Base-by-base conservation (phyloP, 2,329 filamentous ascomycete species). In the Zopfia rhizophila region DNA sequence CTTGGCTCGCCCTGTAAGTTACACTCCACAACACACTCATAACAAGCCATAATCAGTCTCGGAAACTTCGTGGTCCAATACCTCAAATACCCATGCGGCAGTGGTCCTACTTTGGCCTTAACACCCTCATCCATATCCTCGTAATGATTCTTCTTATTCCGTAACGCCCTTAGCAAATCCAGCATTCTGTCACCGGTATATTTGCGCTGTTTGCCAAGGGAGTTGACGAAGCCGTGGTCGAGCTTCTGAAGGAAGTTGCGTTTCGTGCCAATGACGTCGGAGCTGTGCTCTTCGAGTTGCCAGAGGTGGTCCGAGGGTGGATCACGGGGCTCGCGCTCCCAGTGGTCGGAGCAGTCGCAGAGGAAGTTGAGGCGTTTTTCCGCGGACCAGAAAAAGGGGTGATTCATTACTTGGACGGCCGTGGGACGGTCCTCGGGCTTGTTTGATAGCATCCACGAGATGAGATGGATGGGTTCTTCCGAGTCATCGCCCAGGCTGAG, bases 121-220 rank as follows among this genome's bases (percentile, higher is more conserved):
- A 96, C 82, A 36, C 84, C 76, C 11, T 92, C 89, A 5, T 89
- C 82, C 90, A 99, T 93, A 69, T 99, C 94, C 65, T 96, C 92
- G 69, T 97, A 99, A 68, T 99, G 94, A 55, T 97, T 96, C 62
- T 89, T 90, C 82, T 99, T 99, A 74, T 99, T 99, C 17, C 94
- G 82, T 44, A 99, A 77, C 1, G 93, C 94, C 2, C 94, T 83
- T 14, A 99, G 76, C 16, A 99, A 79, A 72, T 99, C 94, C 42
- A 99, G 75, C 66, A 99, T 82, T 33, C 85, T 83, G 1, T 84
- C 82, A 0, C 92, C 92, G 0, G 89, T 94, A 73, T 99, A 99
- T 73, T 96, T 97, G 64, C 93, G 84, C 74, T 97, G 93, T 74
- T 95, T 96, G 47, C 91, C 92, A 5, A 97, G 80, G 2, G 88